Evolutionary conservation across 345 rosid genomes (phyloP), one percentile per base, ranked within the genome.

Genomic region (Salix koriyanagi): DNA sequence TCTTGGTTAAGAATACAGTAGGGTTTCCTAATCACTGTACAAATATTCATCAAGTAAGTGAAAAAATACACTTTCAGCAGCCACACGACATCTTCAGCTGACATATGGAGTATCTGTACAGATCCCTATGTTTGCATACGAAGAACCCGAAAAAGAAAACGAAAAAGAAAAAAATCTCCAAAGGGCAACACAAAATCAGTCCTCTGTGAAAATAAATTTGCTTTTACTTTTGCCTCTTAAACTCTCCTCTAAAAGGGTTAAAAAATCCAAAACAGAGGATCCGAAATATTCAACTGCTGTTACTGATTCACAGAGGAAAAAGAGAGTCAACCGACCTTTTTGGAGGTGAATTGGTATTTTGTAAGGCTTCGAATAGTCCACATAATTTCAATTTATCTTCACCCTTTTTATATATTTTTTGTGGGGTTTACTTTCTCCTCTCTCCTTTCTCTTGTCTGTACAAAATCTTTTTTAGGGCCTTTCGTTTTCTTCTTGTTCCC

Each of bases 281-380:
- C 13, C 11, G 44, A 46, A 3, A 26, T 58, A 69, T 79, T 50
- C 65, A 23, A 69, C 77, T 36, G 74, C 26, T 80, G 34, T 54
- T 81, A 13, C 28, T 23, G 16, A 36, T 37, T 65, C 86, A 75
- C 81, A 80, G 86, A 82, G 68, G 67, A 72, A 19, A 32, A 18
- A 19, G 6, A 54, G 76, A 92, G 97, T 94, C 98, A 94, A 94
- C 94, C 82, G 70, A 79, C 80, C 77, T 70, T 88, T 87, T 85
- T 83, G 91, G 89, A 79, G 81, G 44, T 79, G 65, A 77, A 85
- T 79, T 70, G 12, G 44, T 41, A 10, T 41, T 83, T 89, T 87
- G 90, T 87, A 88, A 88, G 98, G 96, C 92, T 92, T 90, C 85
- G 79, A 86, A 69, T 72, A 81, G 80, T 90, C 98, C 97, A 88